A percentile compares a stretch with the other conserved stretches of the same genome.
These are phyloP conservation scores for Hanseniaspora uvarum DNA, from an alignment of 1,139 yeast genomes.

Conservation along the genomic window DNA sequence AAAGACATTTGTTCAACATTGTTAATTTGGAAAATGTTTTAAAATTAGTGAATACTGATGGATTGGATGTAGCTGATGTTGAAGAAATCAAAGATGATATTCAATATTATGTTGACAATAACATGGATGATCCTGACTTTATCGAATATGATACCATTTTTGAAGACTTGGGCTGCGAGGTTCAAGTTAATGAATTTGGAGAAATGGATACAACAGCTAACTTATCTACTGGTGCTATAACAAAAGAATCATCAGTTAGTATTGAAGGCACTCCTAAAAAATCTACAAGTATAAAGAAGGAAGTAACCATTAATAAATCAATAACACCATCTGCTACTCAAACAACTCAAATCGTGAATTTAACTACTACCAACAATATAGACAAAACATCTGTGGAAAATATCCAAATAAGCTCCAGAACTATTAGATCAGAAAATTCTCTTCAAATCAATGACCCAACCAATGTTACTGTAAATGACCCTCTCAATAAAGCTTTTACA, in stretches of 20 bases:
- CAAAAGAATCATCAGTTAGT: conserved; percentile 17
- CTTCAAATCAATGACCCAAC: neutral
- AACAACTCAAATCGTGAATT: neutral
- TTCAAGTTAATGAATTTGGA: conserved; percentile 35
- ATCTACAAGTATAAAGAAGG: conserved; percentile 2
- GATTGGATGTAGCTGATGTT: conserved; percentile 68
- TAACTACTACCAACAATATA: neutral
- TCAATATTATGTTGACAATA: conserved; percentile 86
- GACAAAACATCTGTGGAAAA: neutral
- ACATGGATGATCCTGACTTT: conserved; percentile 80
- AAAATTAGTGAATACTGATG: conserved; percentile 72
- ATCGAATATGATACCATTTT: conserved; percentile 91
- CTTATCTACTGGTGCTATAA: neutral
- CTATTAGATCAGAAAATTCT: neutral
- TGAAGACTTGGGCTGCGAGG: conserved; percentile 63
- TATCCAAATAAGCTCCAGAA: neutral
- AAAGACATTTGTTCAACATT: conserved; percentile 72
- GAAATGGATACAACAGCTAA: conserved; percentile 17
- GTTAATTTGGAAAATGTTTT: conserved; percentile 67
- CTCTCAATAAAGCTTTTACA: neutral
- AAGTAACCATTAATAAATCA: conserved; percentile 16
- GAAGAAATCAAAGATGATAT: conserved; percentile 81
- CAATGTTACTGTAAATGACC: neutral
- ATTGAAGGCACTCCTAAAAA: conserved; percentile 19
- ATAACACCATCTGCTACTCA: conserved; percentile 10